These are phyloP conservation scores for Gossypium thurberi DNA, from an alignment of 345 rosid genomes.

Conservation along the genomic window DNA sequence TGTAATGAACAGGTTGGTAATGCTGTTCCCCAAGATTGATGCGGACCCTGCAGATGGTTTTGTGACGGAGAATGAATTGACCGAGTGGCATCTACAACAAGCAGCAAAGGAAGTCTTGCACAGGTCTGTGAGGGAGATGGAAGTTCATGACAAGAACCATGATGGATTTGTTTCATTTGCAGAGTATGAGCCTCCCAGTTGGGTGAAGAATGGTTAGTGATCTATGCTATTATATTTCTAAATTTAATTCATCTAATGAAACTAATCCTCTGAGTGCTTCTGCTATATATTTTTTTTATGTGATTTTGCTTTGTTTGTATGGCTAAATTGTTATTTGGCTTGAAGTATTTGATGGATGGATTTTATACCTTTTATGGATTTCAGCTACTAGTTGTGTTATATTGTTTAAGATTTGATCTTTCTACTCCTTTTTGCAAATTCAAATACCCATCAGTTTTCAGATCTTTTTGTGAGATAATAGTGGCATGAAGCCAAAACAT, in stretches of 20 bases:
- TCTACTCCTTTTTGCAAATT: background rate
- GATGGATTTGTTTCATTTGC: conserved; percentile 72
- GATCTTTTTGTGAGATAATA: background rate
- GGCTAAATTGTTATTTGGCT: background rate
- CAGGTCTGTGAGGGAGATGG: conserved; percentile 82
- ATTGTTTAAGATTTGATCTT: background rate
- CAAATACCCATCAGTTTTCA: background rate
- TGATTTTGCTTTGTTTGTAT: conserved; percentile 4
- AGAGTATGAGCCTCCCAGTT: conserved; percentile 88
- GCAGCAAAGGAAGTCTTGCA: conserved; percentile 69
- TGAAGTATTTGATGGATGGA: background rate
- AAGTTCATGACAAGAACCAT: conserved; percentile 79
- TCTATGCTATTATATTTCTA: background rate
- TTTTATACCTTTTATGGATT: background rate
- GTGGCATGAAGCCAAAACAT: background rate
- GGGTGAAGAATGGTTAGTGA: conserved; percentile 64
- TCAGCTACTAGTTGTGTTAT: background rate
- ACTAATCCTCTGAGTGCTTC: background rate
- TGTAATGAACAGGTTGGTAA: conserved; percentile 43
- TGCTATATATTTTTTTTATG: background rate
- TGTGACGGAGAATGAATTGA: conserved; percentile 70
- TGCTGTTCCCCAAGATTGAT: conserved; percentile 88
- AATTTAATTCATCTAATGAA: conserved; percentile 1
- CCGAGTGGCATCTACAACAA: conserved; percentile 75
- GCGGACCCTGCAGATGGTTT: conserved; percentile 70